Percentiles rank a stretch among this genome's conserved stretches.
Conservation (phyloP, 208 protist genomes). For the Crithidia expoeki region DNA sequence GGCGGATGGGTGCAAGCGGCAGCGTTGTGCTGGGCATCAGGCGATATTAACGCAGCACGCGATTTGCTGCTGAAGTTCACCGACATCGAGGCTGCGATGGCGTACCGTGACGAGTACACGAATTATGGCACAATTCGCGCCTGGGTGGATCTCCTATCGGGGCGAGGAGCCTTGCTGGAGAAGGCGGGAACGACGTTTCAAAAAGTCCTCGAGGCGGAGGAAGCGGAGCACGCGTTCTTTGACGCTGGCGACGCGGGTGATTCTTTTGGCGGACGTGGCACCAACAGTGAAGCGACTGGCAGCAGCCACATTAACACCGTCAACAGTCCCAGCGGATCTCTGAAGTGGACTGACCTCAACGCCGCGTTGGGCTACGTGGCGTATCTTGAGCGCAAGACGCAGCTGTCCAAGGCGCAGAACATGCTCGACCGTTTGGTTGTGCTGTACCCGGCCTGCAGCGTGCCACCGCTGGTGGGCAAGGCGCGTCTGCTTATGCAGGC, state of each 20-base stretch:
- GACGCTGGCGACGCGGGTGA: neutral
- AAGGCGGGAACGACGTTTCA: conserved; percentile 82
- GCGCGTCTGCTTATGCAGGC: conserved; percentile 85
- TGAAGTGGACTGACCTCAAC: conserved; percentile 69
- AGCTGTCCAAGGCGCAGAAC: conserved; percentile 77
- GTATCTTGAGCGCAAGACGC: conserved; percentile 85
- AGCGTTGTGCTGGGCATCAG: conserved; percentile 66
- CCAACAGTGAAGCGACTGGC: neutral
- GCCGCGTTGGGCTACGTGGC: conserved; percentile 84
- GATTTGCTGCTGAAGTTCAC: conserved; percentile 68
- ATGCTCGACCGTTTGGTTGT: conserved; percentile 86
- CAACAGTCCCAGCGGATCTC: neutral
- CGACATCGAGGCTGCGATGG: conserved; percentile 31
- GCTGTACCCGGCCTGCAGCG: conserved; percentile 60
- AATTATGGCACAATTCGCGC: conserved; percentile 70
- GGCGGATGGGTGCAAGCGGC: conserved; percentile 70
- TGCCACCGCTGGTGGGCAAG: conserved; percentile 78
- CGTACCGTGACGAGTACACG: conserved; percentile 85
- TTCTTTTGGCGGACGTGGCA: neutral
- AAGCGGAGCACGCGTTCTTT: conserved; percentile 27
- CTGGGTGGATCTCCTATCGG: conserved; percentile 89
- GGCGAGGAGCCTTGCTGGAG: conserved; percentile 79
- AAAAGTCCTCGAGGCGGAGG: conserved; percentile 64
- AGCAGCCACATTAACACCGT: neutral
- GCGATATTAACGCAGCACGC: conserved; percentile 65